A percentile compares a stretch with the other conserved stretches of the same genome.
Evolutionary conservation across 2,329 filamentous ascomycete species (phyloP).

Genomic region (Venturia oleaginea): DNA sequence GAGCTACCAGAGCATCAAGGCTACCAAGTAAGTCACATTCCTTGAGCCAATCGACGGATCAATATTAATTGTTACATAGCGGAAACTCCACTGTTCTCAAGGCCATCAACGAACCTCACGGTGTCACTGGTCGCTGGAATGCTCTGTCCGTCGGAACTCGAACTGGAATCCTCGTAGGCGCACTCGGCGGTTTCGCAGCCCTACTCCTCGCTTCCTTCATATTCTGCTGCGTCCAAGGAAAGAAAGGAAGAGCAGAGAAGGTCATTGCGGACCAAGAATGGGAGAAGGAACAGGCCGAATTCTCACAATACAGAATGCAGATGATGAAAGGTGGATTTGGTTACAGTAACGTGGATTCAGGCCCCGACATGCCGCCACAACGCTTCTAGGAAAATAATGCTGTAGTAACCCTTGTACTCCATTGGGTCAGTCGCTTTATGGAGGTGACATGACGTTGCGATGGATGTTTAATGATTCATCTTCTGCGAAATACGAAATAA

Average conservation of each 20-base stretch:
- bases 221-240: slow-evolving; percentile 32
- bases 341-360: neutral
- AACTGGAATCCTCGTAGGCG: slow-evolving; percentile 26
- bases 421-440: neutral
- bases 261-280: slow-evolving; percentile 17
- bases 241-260: slow-evolving; percentile 26
- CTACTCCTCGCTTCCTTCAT: slow-evolving; percentile 20
- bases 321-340: slow-evolving; percentile 15
- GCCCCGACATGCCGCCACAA: neutral
- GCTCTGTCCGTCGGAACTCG: slow-evolving; percentile 26
- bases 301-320: slow-evolving; percentile 13
- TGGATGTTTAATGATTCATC: neutral
- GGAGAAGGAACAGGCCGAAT: slow-evolving; percentile 12
- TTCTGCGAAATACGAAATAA: neutral
- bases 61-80: slow-evolving; percentile 16
- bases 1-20: slow-evolving; percentile 37
- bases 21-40: slow-evolving; percentile 29
- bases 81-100: slow-evolving; percentile 29
- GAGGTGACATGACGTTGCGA: neutral
- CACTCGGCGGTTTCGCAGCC: slow-evolving; percentile 23
- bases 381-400: neutral
- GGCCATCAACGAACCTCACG: slow-evolving; percentile 27
- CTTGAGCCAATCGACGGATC: neutral
- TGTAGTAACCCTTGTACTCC: neutral
- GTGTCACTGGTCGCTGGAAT: slow-evolving; percentile 27